Evolutionary conservation across 2,329 filamentous ascomycete genomes (phyloP), one percentile per base, ranked within the genome.

Genomic region (Ophiostoma quercus): DNA sequence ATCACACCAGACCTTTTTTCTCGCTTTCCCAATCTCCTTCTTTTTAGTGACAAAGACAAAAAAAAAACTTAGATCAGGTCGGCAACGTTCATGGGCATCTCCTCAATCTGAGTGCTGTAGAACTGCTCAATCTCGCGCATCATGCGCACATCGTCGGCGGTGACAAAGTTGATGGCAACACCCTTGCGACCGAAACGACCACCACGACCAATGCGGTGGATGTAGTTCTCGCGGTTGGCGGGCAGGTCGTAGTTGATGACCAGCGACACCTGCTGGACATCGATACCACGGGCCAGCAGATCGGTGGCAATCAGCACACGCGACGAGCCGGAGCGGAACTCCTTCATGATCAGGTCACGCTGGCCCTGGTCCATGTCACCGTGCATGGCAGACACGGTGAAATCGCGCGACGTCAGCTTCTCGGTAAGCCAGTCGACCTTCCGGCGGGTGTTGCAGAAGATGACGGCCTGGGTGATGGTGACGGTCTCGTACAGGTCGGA

Each of bases 401-500:
- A 99, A 84, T 99, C 94, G 85, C 93, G 92, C 77, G 92, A 91
- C 77, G 92, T 96, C 81, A 99, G 93, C 90, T 98, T 98, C 84
- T 98, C 94, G 76, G 95, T 98, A 77, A 99, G 91, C 95, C 95
- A 99, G 86, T 99, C 95, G 79, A 99, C 95, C 94, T 99, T 99
- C 88, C 94, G 91, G 82, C 95, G 92, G 80, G 95, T 99, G 90
- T 99, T 99, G 90, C 95, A 99, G 92, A 99, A 99, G 84, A 99
- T 99, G 83, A 99, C 95, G 72, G 95, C 95, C 84, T 99, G 95
- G 77, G 95, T 99, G 79, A 98, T 99, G 80, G 95, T 99, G 80
- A 99, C 91, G 70, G 95, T 99, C 86, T 99, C 95, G 87, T 99
- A 99, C 76, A 99, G 84, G 84, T 99, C 95, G 78, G 92, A 98